A percentile compares a stretch with the other conserved stretches of the same genome.
phyloP scores from a whole-genome alignment of 192 early-diverging fungal species.

The Coemansia sp. region DNA sequence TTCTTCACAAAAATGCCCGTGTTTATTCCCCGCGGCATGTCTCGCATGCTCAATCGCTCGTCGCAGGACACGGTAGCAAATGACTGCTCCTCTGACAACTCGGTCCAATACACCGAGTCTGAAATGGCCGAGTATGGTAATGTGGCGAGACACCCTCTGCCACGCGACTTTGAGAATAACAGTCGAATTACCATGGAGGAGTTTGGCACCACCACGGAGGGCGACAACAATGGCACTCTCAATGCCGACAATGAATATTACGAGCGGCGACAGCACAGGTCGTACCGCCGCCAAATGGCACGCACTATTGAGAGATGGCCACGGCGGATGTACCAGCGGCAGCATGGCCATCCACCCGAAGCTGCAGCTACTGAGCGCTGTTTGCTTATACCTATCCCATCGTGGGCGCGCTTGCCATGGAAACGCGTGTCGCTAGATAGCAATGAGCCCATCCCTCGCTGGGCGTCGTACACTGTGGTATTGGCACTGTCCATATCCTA shows the following conservation, averaged over 20 bases:
- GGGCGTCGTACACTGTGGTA: conserved; percentile 34
- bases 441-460: conserved; percentile 31
- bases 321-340: background rate
- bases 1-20: background rate
- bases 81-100: background rate
- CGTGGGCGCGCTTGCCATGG: conserved; percentile 42
- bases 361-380: background rate
- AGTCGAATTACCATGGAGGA: background rate
- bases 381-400: conserved; percentile 6
- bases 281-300: conserved; percentile 1
- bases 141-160: background rate
- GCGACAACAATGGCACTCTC: conserved; percentile 5
- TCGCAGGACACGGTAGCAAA: conserved; percentile 1
- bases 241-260: conserved; percentile 4
- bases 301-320: conserved; percentile 9
- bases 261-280: conserved; percentile 3
- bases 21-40: conserved; percentile 1
- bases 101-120: background rate
- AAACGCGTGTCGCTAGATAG: conserved; percentile 34
- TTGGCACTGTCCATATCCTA: conserved; percentile 46
- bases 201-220: background rate
- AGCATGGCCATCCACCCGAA: background rate
- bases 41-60: conserved; percentile 1
- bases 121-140: background rate
- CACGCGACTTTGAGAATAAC: background rate